phyloP scores from a whole-genome alignment of 371 early-diverging fungal genomes.

The Batrachochytrium dendrobatidis region DNA sequence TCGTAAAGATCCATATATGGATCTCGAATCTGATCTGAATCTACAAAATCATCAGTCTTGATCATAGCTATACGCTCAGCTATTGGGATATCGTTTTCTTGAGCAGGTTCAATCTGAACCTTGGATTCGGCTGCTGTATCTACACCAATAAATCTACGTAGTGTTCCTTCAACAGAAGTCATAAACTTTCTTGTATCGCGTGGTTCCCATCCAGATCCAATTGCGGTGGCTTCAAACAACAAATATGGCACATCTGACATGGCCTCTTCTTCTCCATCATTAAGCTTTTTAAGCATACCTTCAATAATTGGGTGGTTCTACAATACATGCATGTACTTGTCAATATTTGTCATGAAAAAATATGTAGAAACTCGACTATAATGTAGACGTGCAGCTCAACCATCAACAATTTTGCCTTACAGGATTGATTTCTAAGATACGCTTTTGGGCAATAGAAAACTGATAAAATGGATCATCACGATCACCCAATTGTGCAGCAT shows the following conservation, averaged over 20 bases:
- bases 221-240: constrained; percentile 68
- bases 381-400: neutral
- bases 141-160: constrained; percentile 59
- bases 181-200: constrained; percentile 57
- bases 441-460: constrained; percentile 58
- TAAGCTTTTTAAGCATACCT: constrained; percentile 26
- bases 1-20: neutral
- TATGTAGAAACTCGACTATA: constrained; percentile 1
- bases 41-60: neutral
- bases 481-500: constrained; percentile 60
- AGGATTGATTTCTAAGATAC: constrained; percentile 83
- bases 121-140: constrained; percentile 37
- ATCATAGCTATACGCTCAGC: constrained; percentile 2
- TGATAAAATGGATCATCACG: constrained; percentile 52
- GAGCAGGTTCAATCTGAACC: constrained; percentile 32
- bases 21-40: no score
- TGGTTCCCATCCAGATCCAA: constrained; percentile 67
- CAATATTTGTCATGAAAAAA: neutral
- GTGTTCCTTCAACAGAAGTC: constrained; percentile 59
- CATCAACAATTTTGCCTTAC: constrained; percentile 5
- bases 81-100: constrained; percentile 10
- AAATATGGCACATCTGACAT: constrained; percentile 47
- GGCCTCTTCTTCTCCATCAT: constrained; percentile 13
- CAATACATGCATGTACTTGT: neutral
- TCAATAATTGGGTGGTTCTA: constrained; percentile 35